These are phyloP conservation scores for Moesziomyces aphidis DNA, from an alignment of 1,284 basidiomycete species.

Conservation along the genomic window DNA sequence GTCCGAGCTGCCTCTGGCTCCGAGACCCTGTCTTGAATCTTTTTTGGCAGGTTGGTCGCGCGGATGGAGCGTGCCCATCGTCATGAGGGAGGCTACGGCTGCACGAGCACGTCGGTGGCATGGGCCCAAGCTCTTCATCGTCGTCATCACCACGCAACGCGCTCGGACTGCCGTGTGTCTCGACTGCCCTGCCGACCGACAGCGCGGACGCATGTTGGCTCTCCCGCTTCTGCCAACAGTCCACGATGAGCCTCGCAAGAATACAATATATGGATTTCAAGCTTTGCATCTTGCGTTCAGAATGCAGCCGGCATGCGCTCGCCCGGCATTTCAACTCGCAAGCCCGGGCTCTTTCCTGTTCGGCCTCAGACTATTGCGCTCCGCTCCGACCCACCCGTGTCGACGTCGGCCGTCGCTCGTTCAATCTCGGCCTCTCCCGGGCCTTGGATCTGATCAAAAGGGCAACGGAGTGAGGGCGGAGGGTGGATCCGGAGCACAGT, in stretches of 20 bases:
- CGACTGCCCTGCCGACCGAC: background rate
- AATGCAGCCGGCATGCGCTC: constrained; percentile 28
- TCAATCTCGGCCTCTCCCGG: no score
- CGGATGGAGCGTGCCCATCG: background rate
- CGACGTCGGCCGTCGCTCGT: no score
- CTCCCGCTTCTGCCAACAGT: background rate
- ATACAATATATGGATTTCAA: background rate
- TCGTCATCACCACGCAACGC: background rate
- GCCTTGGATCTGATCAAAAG: no score
- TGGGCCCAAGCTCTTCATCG: background rate
- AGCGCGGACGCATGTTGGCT: background rate
- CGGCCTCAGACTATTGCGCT: no score
- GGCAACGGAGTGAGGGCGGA: no score
- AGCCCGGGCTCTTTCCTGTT: background rate
- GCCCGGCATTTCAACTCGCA: background rate
- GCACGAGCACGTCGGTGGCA: constrained; percentile 1
- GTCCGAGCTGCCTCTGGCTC: constrained; percentile 30
- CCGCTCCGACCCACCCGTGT: no score
- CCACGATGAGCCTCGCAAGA: no score
- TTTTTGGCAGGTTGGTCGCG: background rate
- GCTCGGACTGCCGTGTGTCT: constrained; percentile 9
- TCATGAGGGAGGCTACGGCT: background rate
- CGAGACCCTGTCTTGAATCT: constrained; percentile 6
- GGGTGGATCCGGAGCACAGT: no score
- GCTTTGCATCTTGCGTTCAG: constrained; percentile 19